phyloP scores from a whole-genome alignment of 2,329 filamentous ascomycete species.

The Ceratocystis cacaofunesta region DNA sequence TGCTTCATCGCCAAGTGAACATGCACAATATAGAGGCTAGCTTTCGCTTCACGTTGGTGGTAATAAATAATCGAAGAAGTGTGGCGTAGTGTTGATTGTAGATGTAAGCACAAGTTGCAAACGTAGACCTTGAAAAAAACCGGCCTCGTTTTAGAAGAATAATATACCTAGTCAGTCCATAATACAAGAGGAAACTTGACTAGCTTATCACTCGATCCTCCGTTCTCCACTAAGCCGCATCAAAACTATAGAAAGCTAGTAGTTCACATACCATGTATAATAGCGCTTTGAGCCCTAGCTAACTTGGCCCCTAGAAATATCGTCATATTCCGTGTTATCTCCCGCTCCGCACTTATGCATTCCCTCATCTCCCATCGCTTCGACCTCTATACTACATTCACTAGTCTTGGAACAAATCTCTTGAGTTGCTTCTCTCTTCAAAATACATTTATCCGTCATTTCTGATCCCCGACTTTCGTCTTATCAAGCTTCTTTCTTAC shows the following conservation, averaged over 20 bases:
- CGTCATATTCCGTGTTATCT: neutral
- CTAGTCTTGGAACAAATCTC: neutral
- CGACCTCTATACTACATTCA: neutral
- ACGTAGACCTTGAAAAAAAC: no score
- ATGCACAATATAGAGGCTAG: no score
- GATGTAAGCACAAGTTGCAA: no score
- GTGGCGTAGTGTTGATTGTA: no score
- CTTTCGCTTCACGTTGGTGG: no score
- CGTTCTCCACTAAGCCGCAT: constrained; percentile 1
- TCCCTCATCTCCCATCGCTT: neutral
- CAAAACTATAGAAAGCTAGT: neutral
- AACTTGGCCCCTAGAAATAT: neutral
- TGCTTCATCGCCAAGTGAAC: no score
- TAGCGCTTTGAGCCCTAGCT: neutral
- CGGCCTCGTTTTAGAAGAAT: no score
- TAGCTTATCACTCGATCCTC: neutral
- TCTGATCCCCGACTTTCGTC: neutral
- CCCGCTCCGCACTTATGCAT: neutral
- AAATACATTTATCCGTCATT: neutral
- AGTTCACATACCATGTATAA: neutral
- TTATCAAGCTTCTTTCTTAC: neutral
- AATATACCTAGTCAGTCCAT: no score
- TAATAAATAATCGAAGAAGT: no score
- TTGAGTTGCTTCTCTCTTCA: neutral
- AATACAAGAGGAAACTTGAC: neutral